A percentile compares a stretch with the other conserved stretches of the same genome.
These are phyloP conservation scores for Picea sitchensis DNA, from an alignment of 75 land plant genomes.

Conservation along the genomic window DNA sequence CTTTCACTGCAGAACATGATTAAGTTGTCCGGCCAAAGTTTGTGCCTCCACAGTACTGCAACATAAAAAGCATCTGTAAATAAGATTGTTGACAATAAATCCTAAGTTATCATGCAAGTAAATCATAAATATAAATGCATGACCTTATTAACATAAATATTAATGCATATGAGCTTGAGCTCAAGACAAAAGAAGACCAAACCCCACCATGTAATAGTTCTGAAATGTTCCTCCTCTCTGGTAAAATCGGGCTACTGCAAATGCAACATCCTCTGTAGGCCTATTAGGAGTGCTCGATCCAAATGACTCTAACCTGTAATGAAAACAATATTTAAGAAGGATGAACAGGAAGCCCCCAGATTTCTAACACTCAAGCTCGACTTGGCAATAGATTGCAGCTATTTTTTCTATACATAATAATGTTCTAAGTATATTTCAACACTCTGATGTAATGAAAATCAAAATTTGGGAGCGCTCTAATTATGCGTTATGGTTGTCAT, in stretches of 20 bases:
- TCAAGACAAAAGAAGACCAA: not conserved
- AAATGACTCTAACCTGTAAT: slow-evolving; percentile 62
- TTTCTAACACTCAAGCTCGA: not conserved
- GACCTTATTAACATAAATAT: no score
- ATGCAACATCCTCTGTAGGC: slow-evolving; percentile 91
- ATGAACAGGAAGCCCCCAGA: not conserved
- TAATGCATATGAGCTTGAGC: not conserved
- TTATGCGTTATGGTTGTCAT: not conserved
- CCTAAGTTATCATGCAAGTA: not conserved
- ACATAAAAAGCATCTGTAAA: not conserved
- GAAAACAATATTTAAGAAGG: not conserved
- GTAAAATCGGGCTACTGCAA: slow-evolving; percentile 92
- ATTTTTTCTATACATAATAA: no score
- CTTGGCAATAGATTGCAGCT: no score
- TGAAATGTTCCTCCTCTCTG: slow-evolving; percentile 93
- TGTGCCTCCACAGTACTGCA: slow-evolving; percentile 36
- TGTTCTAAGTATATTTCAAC: no score
- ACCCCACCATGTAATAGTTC: slow-evolving; percentile 89
- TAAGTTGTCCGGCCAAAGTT: slow-evolving; percentile 62
- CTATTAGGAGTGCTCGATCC: slow-evolving; percentile 78
- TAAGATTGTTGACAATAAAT: no score
- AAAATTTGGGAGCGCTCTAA: not conserved
- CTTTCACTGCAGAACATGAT: no score
- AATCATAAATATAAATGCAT: not conserved
- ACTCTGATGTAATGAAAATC: no score